Percentiles rank a stretch among this genome's conserved stretches.
These are phyloP conservation scores for Phytophthora ramorum DNA, from an alignment of 352 stramenopile species.

Conservation along the genomic window DNA sequence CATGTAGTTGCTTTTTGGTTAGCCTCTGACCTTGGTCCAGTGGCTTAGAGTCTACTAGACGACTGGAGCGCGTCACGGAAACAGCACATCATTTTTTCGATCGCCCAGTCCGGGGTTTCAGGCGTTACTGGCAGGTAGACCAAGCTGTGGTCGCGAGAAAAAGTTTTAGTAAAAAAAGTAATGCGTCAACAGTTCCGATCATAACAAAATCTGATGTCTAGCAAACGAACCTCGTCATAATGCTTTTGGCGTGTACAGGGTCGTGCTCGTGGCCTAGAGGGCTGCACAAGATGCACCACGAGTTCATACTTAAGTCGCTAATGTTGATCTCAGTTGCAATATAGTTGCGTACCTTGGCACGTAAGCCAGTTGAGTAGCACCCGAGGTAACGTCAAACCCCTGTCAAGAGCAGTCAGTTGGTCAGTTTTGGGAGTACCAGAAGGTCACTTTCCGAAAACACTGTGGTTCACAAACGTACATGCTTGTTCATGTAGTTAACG, in stretches of 20 bases:
- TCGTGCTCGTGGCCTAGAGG: slow-evolving; percentile 58
- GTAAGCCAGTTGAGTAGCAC: slow-evolving; percentile 74
- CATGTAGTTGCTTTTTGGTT: background rate
- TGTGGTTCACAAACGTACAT: slow-evolving; percentile 40
- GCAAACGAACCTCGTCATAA: slow-evolving; percentile 72
- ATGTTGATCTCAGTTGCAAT: background rate
- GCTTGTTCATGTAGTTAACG: slow-evolving; percentile 75
- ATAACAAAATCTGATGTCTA: background rate
- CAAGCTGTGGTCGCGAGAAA: slow-evolving; percentile 43
- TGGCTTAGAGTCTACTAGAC: slow-evolving; percentile 34
- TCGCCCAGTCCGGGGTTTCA: slow-evolving; percentile 78
- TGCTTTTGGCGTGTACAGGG: slow-evolving; percentile 65
- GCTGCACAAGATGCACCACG: slow-evolving; percentile 24
- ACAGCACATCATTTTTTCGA: slow-evolving; percentile 80
- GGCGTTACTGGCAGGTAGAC: slow-evolving; percentile 83
- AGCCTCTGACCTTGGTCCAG: background rate
- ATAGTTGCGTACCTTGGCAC: slow-evolving; percentile 56
- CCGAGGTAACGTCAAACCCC: slow-evolving; percentile 85
- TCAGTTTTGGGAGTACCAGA: background rate
- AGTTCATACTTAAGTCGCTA: background rate
- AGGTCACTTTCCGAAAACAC: background rate
- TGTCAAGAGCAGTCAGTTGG: slow-evolving; percentile 18
- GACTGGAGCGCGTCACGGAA: slow-evolving; percentile 60
- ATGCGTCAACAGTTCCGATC: background rate
- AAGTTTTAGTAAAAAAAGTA: background rate